Base-by-base conservation (phyloP, 768 basidiomycete species). In the Astraeus odoratus region DNA sequence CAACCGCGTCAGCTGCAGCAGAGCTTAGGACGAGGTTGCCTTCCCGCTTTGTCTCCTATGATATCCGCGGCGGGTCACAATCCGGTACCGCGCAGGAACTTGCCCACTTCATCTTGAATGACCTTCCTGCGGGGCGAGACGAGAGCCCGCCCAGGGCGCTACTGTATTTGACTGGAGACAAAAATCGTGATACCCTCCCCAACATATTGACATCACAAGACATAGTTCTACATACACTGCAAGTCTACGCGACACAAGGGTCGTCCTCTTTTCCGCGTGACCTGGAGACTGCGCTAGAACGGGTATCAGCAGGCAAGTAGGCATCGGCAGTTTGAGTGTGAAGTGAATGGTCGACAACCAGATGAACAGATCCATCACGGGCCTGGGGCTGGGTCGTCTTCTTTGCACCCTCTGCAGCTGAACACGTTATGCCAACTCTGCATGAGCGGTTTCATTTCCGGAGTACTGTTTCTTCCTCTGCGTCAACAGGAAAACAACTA, bases 141-240 rank as follows among this genome's bases (percentile, higher is more conserved):
- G 20, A 37, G 5, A 50, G 26, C 25, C 16, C 19, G 24, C 27
- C 25, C 4, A 51, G 26, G 26, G 52, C 44, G 20, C 57, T 93
- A 39, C 60, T 93, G 5, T 91, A 89, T 58, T 72, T 95, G 8
- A 87, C 81, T 9, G 90, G 90, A 18, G 91, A 93, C 72, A 94
- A 92, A 69, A 90, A 87, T 47, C 70, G 78, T 15, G 86, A 89
- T 50, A 81, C 77, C 0, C 61, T 92, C 2, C 65, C 77, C 0
- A 65, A 50, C 13, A 69, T 81, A 8, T 65, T 92, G 29, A 46
- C 50, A 0, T 67, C 66, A 0, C 73, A 66, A 1, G 69, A 69
- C 1, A 57, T 86, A 1, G 52, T 53, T 26, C 57, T 86, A 24
- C 66, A 71, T 4, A 48, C 69, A 10, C 53, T 89, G 9, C 76